Evolutionary conservation across 2,329 filamentous ascomycete species (phyloP), one percentile per base, ranked within the genome.

Genomic region (Aspergillus sp.): DNA sequence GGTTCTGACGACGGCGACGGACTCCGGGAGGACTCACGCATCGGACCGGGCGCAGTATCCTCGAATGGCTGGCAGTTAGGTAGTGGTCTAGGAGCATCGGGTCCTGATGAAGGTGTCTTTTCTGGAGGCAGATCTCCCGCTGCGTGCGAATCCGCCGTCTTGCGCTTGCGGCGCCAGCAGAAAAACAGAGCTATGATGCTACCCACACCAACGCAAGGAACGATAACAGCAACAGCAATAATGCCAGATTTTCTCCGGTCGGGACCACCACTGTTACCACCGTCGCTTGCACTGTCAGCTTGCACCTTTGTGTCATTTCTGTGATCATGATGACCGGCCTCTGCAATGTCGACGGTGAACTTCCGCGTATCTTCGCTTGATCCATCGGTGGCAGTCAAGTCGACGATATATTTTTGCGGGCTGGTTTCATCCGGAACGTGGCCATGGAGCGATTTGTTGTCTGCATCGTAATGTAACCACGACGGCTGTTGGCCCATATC

Each of bases 401-500:
- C 71, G 26, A 72, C 67, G 12, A 64, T 58, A 19, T 74, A 61
- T 6, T 64, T 63, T 33, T 66, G 58, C 2, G 72, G 60, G 5
- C 63, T 52, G 4, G 69, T 48, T 42, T 67, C 61, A 1, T 59
- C 52, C 0, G 77, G 76, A 7, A 78, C 67, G n/a, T 65, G 68
- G 9, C 77, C 78, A n/a, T 61, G 60, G 2, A 80, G 64, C 2
- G 65, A 68, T 39, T 71, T 64, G 28, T 66, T 71, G 7, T 49
- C 53, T 10, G 68, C 45, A 50, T 78, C 69, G 54, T 77, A 80
- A 1, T 63, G 57, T n/a, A 80, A 64, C 74, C 77, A 78, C 9
- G 62, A 56, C 3, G 74, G 57, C 9, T 67, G 50, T 4, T 53
- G 43, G 9, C 66, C 69, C 19, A 78, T 53, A 36, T 74, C 62